These are phyloP conservation scores for Herpotrichia juniperi DNA, from an alignment of 2,329 filamentous ascomycete species.

Conservation along the genomic window DNA sequence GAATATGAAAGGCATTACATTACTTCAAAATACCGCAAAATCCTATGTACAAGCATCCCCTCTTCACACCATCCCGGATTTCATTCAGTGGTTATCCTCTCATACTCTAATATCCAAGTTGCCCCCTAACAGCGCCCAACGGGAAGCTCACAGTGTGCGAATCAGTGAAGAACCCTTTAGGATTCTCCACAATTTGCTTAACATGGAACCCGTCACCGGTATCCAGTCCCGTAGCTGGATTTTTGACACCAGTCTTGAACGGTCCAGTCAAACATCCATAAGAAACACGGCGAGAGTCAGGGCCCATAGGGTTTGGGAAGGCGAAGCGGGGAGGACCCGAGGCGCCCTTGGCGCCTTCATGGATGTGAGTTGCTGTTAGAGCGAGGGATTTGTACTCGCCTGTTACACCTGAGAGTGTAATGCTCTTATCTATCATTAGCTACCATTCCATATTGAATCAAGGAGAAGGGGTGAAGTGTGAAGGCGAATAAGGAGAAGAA, in stretches of 20 bases:
- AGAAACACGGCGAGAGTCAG: constrained; percentile 30
- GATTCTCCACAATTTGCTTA: constrained; percentile 58
- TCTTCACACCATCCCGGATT: no score
- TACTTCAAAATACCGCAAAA: no score
- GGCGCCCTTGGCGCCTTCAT: constrained; percentile 55
- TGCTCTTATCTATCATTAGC: no score
- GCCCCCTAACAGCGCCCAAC: constrained; percentile 60
- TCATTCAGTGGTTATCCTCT: no score
- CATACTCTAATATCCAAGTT: constrained; percentile 35
- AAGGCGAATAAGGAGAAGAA: not conserved
- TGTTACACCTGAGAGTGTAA: constrained; percentile 57
- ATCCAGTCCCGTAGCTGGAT: constrained; percentile 50
- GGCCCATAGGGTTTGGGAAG: constrained; percentile 43
- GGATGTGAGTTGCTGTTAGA: constrained; percentile 62
- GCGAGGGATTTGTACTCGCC: constrained; percentile 61
- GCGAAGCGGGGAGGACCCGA: constrained; percentile 58
- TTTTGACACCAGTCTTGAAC: constrained; percentile 26
- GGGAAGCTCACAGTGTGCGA: constrained; percentile 57
- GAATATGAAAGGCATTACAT: no score
- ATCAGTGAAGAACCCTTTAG: constrained; percentile 59
- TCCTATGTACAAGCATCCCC: no score
- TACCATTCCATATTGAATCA: no score
- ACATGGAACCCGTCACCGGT: constrained; percentile 58
- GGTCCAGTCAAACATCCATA: constrained; percentile 36
- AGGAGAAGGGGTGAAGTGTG: not conserved